Percentiles rank a stretch among this genome's conserved stretches.
phyloP scores from a whole-genome alignment of 1,139 yeast genomes.

The Candida neerlandica region DNA sequence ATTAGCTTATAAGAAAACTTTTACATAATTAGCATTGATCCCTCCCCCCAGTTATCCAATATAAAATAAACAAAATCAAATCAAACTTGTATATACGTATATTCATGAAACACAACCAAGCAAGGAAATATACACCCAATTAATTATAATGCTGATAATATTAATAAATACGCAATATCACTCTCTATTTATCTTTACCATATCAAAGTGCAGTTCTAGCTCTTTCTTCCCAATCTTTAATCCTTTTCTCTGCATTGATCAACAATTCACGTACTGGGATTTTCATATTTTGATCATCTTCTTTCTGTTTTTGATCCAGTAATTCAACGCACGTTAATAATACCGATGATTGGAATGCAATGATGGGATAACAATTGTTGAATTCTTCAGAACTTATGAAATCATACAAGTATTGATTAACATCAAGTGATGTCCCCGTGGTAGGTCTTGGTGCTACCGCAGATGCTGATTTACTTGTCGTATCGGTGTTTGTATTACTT shows the following conservation, averaged over 20 bases:
- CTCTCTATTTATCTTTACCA: not conserved
- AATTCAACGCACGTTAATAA: conserved; percentile 9
- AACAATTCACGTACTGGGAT: conserved; percentile 1
- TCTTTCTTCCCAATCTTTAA: conserved; percentile 6
- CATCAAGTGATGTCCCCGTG: not conserved
- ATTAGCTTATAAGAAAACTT: conserved; percentile 20
- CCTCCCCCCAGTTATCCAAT: too few species aligned
- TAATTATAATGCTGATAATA: not conserved
- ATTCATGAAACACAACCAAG: not conserved
- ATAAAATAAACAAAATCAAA: not conserved
- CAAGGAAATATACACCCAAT: not conserved
- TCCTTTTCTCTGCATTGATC: conserved; percentile 1
- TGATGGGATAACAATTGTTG: conserved; percentile 7
- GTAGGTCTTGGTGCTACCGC: not conserved
- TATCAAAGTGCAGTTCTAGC: not conserved
- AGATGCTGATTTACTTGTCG: not conserved
- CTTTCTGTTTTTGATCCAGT: not conserved
- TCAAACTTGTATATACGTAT: not conserved
- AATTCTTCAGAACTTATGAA: conserved; percentile 8
- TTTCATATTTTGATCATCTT: not conserved
- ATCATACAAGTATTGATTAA: conserved; percentile 1
- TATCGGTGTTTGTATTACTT: too few species aligned
- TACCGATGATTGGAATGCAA: conserved; percentile 10
- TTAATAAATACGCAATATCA: not conserved
- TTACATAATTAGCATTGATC: conserved; percentile 10